Percentiles rank a stretch among this genome's conserved stretches.
Conservation (phyloP, 2,329 filamentous ascomycete species). For the Zymoseptoria brevis region DNA sequence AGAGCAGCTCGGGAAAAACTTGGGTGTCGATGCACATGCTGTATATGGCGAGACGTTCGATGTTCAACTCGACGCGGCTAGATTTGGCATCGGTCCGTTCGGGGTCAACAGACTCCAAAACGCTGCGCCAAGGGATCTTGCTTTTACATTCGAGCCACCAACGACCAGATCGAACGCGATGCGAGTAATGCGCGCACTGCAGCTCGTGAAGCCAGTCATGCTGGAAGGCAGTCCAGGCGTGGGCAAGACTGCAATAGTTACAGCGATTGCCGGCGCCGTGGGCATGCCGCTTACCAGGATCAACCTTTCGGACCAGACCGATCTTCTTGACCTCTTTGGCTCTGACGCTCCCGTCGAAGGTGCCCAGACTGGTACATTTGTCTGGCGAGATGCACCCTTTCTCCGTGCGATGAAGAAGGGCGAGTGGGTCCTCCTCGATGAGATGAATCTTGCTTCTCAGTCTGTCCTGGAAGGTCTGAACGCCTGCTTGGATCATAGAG, state of each 20-base stretch:
- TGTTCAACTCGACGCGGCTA: conserved; percentile 47
- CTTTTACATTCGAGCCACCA: conserved; percentile 76
- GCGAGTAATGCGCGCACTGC: conserved; percentile 80
- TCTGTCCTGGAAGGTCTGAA: conserved; percentile 94
- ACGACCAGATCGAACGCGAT: conserved; percentile 87
- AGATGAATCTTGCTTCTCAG: conserved; percentile 98
- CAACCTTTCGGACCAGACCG: conserved; percentile 95
- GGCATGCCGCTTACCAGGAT: conserved; percentile 82
- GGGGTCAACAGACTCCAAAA: conserved; percentile 41
- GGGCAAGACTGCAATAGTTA: conserved; percentile 89
- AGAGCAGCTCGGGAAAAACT: conserved; percentile 59
- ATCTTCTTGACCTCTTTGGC: conserved; percentile 94
- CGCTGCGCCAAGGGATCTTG: conserved; percentile 35
- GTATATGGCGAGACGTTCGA: conserved; percentile 59
- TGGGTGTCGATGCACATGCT: conserved; percentile 53
- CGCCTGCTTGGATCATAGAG: conserved; percentile 90
- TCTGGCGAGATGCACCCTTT: conserved; percentile 93
- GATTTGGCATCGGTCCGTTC: conserved; percentile 68
- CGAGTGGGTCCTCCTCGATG: conserved; percentile 92
- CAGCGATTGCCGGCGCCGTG: conserved; percentile 70
- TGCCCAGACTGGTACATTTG: conserved; percentile 81
- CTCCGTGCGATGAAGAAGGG: conserved; percentile 93
- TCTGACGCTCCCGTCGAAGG: conserved; percentile 93
- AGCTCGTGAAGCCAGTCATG: conserved; percentile 82
- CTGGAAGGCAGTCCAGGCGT: conserved; percentile 97